Evolutionary conservation across 441 rosid species (phyloP).

Genomic region (Corymbia calophylla): DNA sequence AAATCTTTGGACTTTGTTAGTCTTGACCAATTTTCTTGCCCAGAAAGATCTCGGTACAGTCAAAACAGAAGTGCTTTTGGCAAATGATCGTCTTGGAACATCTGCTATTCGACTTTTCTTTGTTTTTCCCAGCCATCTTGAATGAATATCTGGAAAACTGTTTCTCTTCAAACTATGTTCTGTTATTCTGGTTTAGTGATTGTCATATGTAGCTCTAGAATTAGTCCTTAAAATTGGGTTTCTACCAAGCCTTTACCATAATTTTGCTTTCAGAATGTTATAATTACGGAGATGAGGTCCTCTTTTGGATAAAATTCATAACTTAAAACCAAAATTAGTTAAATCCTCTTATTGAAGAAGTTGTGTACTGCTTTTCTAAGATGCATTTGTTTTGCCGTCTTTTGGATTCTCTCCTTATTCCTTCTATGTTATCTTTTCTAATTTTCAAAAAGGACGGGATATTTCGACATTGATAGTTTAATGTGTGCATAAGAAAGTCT

Average conservation of each 20-base stretch:
- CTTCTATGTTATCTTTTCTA: background rate
- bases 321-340: background rate
- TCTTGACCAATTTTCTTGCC: background rate
- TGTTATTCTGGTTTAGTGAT: background rate
- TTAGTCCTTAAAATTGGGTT: background rate
- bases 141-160: background rate
- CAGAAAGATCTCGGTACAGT: rapidly evolving
- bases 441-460: background rate
- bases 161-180: background rate
- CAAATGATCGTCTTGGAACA: background rate
- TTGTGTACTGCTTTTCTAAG: background rate
- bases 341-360: background rate
- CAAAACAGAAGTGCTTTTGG: background rate
- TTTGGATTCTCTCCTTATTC: background rate
- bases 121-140: background rate
- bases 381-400: background rate
- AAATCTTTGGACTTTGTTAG: background rate
- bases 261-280: background rate
- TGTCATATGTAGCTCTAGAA: background rate
- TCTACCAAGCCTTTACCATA: background rate
- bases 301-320: background rate
- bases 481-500: background rate
- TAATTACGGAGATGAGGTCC: background rate
- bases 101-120: background rate
- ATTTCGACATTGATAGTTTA: background rate